Base-by-base conservation (phyloP, 108 stramenopile species). In the Cafeteria roenbergensis region DNA sequence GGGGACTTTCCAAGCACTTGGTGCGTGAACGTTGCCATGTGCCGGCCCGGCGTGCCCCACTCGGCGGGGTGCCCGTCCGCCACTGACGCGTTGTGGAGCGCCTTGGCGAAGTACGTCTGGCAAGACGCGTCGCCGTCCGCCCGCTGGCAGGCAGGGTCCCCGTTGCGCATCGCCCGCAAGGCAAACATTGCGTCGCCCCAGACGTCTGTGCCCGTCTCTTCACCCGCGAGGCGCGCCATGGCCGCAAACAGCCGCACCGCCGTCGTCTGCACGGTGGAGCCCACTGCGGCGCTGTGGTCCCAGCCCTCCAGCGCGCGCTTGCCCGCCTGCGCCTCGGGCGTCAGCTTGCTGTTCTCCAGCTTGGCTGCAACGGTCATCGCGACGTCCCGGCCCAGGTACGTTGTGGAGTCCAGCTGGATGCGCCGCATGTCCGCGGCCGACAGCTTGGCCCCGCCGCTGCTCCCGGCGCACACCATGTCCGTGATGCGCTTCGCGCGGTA, bases 401-500 rank as follows among this genome's bases (percentile, higher is more conserved):
- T 62, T 4, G 9, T 26, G 65, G 34, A 67, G 33, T 69, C 68
- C 12, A n/a, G 31, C 61, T 69, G 68, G 27, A 62, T 51, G 21
- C 1, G 31, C 35, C 20, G 33, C 61, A 69, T 69, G 35, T 4
- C 32, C 1, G 3, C 29, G 17, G 27, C 25, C 0, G 60, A 26
- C 4, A 67, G 60, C 2, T 62, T 67, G 20, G 9, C 29, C 17
- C 2, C 2, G 22, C 1, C n/a, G 37, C 51, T 34, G 1, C 8
- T 17, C 0, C 3, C 4, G 14, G 4, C 22, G 8, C 17, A 8
- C 29, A 69, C 26, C n/a, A 69, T 26, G 25, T 69, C 50, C 8
- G 68, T 51, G 51, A 69, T 69, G 14, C 68, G 48, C 34, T 61
- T 53, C 22, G 68, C 68, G 21, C 68, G 36, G 29, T 69, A 69